phyloP scores from a whole-genome alignment of 768 basidiomycete species.

The Trametes maxima region DNA sequence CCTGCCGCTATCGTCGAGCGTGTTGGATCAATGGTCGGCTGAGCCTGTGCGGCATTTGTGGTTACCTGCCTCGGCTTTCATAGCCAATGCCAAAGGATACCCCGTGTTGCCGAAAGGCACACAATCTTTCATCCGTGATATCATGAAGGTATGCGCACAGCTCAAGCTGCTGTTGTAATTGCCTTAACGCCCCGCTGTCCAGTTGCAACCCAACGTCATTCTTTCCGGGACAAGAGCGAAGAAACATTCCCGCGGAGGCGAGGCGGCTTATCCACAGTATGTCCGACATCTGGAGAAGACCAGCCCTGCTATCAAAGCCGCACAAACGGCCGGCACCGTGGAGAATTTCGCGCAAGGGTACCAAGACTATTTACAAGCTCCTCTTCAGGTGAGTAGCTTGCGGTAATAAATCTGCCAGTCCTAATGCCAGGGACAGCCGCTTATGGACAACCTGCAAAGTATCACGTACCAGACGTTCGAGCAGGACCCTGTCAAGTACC shows the following conservation, averaged over 20 bases:
- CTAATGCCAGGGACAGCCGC: conserved; percentile 53
- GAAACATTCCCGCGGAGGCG: conserved; percentile 80
- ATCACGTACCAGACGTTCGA: conserved; percentile 98
- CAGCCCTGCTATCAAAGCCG: conserved; percentile 65
- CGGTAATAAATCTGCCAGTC: no score
- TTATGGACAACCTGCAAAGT: conserved; percentile 97
- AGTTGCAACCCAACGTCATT: conserved; percentile 88
- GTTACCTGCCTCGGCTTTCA: conserved; percentile 88
- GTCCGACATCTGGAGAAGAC: conserved; percentile 81
- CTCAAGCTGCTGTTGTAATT: background rate
- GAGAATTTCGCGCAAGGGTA: conserved; percentile 93
- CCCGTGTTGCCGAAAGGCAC: conserved; percentile 94
- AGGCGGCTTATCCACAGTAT: conserved; percentile 89
- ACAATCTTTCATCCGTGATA: conserved; percentile 86
- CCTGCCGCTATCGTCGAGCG: conserved; percentile 73
- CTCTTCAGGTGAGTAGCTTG: conserved; percentile 67
- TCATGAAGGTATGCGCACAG: conserved; percentile 70
- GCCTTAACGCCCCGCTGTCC: background rate
- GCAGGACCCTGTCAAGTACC: conserved; percentile 95
- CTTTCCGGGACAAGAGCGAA: conserved; percentile 67
- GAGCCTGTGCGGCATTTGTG: conserved; percentile 91
- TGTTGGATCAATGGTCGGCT: conserved; percentile 87
- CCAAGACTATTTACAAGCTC: conserved; percentile 94
- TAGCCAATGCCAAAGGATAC: conserved; percentile 94
- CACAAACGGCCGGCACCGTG: conserved; percentile 69